These are phyloP conservation scores for Falciphora oryzae DNA, from an alignment of 2,329 filamentous ascomycete genomes.

Conservation along the genomic window DNA sequence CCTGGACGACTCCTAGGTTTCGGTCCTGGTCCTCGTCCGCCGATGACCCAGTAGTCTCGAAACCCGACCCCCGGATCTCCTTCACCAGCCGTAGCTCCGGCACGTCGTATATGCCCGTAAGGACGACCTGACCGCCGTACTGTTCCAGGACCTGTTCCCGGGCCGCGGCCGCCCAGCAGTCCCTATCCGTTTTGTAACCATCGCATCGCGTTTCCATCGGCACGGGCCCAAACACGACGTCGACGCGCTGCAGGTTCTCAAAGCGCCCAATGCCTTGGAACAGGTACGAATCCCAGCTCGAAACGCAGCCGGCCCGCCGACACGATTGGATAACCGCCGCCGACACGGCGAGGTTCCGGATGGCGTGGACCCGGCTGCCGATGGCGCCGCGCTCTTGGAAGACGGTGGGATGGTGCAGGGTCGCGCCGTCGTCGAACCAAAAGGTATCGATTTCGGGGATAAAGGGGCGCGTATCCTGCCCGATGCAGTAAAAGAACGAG, in stretches of 20 bases:
- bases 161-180: not conserved
- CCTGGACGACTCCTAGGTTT: not conserved
- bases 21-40: not conserved
- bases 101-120: constrained; percentile 1
- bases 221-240: constrained; percentile 2
- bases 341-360: constrained; percentile 5
- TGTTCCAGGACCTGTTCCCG: constrained; percentile 1
- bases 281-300: not conserved
- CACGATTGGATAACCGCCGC: not conserved
- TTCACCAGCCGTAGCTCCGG: not conserved
- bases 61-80: too few species aligned
- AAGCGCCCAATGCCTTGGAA: not conserved
- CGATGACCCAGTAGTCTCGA: not conserved
- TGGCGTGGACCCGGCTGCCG: not conserved
- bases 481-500: not conserved
- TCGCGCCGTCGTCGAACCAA: not conserved
- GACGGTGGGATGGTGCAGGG: not conserved
- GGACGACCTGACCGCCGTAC: not conserved
- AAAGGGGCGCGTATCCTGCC: constrained; percentile 1
- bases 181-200: constrained; percentile 2
- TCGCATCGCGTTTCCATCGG: constrained; percentile 4
- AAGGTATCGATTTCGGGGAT: constrained; percentile 3
- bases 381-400: not conserved
- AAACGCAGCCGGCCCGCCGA: not conserved
- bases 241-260: not conserved